A percentile compares a stretch with the other conserved stretches of the same genome.
These are phyloP conservation scores for Cytidiella melzeri DNA, from an alignment of 768 basidiomycete species.

Conservation along the genomic window DNA sequence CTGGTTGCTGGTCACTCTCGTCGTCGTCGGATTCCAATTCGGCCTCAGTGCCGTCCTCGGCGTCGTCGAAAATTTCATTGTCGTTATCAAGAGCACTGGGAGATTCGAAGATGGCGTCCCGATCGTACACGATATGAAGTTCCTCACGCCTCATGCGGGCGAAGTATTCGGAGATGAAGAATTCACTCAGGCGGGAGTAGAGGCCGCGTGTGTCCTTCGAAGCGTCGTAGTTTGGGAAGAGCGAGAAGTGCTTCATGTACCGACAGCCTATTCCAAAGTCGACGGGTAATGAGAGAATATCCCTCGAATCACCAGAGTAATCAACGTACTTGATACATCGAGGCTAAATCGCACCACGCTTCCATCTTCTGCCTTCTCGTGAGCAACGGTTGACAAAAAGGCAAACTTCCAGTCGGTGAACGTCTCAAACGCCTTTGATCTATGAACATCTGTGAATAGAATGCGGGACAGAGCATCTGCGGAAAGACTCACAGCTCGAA, in stretches of 20 bases:
- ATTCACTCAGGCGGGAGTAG: conserved; percentile 10
- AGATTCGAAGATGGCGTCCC: conserved; percentile 7
- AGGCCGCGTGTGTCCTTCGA: conserved; percentile 9
- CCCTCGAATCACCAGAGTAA: background rate
- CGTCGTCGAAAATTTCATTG: conserved; percentile 3
- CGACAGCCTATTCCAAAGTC: conserved; percentile 2
- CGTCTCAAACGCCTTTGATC: background rate
- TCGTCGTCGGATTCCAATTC: conserved; percentile 4
- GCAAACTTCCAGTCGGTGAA: conserved; percentile 21
- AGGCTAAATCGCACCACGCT: conserved; percentile 12
- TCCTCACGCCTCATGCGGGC: conserved; percentile 13
- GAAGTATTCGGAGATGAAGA: conserved; percentile 19
- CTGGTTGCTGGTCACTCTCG: too few species aligned
- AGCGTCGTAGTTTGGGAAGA: conserved; percentile 7
- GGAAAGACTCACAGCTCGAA: too few species aligned
- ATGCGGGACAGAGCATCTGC: too few species aligned
- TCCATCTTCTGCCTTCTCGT: conserved; percentile 12
- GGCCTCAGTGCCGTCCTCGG: background rate
- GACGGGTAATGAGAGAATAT: background rate
- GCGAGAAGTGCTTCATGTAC: conserved; percentile 4
- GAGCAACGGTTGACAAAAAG: conserved; percentile 17
- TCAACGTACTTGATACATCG: conserved; percentile 16
- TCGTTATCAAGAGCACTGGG: background rate
- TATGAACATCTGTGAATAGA: too few species aligned
- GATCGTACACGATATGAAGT: conserved; percentile 17